Conservation (phyloP, 805 yeast genomes). For the Metschnikowia hibisci region DNA sequence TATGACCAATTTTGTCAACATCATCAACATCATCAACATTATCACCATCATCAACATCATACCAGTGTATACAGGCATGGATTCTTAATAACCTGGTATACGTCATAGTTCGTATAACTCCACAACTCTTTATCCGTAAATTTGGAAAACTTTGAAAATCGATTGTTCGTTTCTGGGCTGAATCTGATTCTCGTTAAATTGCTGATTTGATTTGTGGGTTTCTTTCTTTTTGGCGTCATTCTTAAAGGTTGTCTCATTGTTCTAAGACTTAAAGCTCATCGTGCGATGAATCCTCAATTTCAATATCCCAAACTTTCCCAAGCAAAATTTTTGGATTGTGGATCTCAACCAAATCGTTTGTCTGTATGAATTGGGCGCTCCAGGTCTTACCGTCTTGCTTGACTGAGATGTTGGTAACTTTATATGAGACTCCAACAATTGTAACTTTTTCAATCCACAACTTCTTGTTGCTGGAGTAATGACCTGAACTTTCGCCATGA, state of each 20-base stretch:
- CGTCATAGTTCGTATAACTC: too few relatives aligned
- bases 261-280: constrained; percentile 9
- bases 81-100: too few relatives aligned
- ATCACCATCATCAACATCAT: too few relatives aligned
- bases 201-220: too few relatives aligned
- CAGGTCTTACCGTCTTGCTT: constrained; percentile 37
- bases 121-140: too few relatives aligned
- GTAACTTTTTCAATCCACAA: constrained; percentile 54
- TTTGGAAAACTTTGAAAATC: too few relatives aligned
- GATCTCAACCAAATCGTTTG: constrained; percentile 6
- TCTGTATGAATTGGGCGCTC: constrained; percentile 22
- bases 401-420: constrained; percentile 24
- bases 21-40: too few relatives aligned
- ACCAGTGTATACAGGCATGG: too few relatives aligned
- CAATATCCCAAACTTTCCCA: constrained; percentile 9
- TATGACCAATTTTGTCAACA: too few relatives aligned
- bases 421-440: constrained; percentile 37
- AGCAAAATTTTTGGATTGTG: constrained; percentile 9
- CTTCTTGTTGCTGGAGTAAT: constrained; percentile 19
- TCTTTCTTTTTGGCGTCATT: background rate
- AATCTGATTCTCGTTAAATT: too few relatives aligned
- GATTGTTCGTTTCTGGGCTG: too few relatives aligned
- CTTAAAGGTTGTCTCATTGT: background rate
- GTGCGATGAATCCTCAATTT: constrained; percentile 4
- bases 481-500: constrained; percentile 5